These are phyloP conservation scores for Phylloporus arenicola DNA, from an alignment of 768 basidiomycete species.

Conservation along the genomic window DNA sequence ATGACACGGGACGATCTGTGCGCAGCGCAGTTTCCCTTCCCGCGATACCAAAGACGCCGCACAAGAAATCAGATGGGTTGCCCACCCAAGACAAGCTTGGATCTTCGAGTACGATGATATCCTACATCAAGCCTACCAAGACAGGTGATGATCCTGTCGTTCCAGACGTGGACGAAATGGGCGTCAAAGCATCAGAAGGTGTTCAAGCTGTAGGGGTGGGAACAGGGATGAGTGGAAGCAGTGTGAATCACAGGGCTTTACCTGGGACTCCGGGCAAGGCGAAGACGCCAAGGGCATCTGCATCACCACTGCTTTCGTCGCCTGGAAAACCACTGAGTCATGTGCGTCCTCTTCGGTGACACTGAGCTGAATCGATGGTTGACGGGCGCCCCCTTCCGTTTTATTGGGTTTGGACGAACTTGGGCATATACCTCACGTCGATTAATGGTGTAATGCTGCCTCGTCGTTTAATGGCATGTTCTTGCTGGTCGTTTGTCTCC, in stretches of 20 bases:
- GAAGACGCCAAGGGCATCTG: constrained; percentile 22
- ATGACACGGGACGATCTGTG: constrained; percentile 32
- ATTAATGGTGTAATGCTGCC: constrained; percentile 31
- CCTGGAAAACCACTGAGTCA: constrained; percentile 69
- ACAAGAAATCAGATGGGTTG: constrained; percentile 19
- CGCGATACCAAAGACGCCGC: constrained; percentile 27
- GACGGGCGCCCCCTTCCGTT: constrained; percentile 20
- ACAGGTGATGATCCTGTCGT: constrained; percentile 40
- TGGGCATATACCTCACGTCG: constrained; percentile 23
- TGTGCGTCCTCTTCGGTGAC: constrained; percentile 79
- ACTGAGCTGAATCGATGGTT: constrained; percentile 45
- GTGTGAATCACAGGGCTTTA: constrained; percentile 16
- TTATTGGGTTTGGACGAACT: constrained; percentile 9
- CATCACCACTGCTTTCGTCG: constrained; percentile 35
- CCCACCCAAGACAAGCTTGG: constrained; percentile 43
- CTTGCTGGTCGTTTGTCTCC: constrained; percentile 12
- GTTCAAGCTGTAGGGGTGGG: constrained; percentile 28
- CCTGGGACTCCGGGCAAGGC: constrained; percentile 13
- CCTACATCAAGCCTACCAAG: constrained; percentile 50
- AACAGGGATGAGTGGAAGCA: constrained; percentile 2
- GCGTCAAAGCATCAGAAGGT: constrained; percentile 38
- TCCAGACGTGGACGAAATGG: constrained; percentile 36
- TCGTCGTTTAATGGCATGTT: constrained; percentile 25
- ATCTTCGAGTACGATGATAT: constrained; percentile 72
- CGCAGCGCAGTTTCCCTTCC: constrained; percentile 42